phyloP scores from a whole-genome alignment of 2,329 filamentous ascomycete species.

The Stagonosporopsis vannaccii region DNA sequence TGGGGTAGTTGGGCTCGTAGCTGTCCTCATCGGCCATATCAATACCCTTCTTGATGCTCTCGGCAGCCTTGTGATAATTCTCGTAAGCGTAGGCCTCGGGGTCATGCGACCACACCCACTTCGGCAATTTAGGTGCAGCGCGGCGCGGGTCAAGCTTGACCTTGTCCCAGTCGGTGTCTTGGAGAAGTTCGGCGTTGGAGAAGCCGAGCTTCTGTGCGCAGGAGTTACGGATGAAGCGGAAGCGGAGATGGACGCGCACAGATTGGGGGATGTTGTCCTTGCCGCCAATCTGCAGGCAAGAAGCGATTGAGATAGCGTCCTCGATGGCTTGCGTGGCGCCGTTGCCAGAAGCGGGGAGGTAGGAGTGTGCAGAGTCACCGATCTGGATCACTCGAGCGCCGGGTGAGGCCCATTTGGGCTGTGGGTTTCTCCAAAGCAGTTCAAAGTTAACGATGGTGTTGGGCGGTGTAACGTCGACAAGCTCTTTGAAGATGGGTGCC shows the following conservation, averaged over 20 bases:
- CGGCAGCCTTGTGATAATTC: constrained; percentile 53
- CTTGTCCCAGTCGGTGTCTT: constrained; percentile 59
- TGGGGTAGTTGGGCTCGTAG: constrained; percentile 56
- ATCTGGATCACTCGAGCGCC: constrained; percentile 54
- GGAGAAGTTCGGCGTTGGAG: constrained; percentile 56
- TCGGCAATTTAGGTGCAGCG: constrained; percentile 54
- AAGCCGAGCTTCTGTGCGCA: constrained; percentile 60
- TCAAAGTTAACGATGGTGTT: constrained; percentile 60
- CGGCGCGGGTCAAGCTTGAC: constrained; percentile 55
- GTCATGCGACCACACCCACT: constrained; percentile 57
- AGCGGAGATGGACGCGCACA: constrained; percentile 51
- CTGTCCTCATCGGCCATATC: constrained; percentile 52
- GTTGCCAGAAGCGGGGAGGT: constrained; percentile 55
- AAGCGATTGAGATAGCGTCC: constrained; percentile 55
- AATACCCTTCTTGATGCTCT: constrained; percentile 52
- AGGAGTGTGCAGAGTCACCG: constrained; percentile 56
- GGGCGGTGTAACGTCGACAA: constrained; percentile 54
- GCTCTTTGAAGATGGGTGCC: constrained; percentile 55
- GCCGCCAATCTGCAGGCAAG: constrained; percentile 56
- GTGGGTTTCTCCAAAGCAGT: constrained; percentile 57
- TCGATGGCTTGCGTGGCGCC: constrained; percentile 59
- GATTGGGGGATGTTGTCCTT: constrained; percentile 49
- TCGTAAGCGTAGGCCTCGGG: constrained; percentile 55
- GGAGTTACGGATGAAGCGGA: constrained; percentile 56
- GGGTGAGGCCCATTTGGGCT: constrained; percentile 55